These are phyloP conservation scores for Magnaporthiopsis rhizophila DNA, from an alignment of 2,329 filamentous ascomycete genomes.

Conservation along the genomic window DNA sequence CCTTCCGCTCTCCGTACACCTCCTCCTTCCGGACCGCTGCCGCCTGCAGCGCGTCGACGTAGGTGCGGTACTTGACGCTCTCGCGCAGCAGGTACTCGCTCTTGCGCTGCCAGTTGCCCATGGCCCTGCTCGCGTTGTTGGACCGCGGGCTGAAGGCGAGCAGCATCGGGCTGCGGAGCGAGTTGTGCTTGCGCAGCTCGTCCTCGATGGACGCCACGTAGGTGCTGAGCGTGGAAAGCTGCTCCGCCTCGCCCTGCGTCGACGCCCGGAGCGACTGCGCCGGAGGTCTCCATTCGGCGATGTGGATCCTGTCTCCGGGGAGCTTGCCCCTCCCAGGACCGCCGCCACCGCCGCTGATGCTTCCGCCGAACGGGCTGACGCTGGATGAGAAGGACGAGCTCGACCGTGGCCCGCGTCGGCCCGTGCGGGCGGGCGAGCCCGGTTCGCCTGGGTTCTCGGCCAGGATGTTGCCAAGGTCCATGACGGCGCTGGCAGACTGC, in stretches of 20 bases:
- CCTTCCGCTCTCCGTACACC: conserved; percentile 53
- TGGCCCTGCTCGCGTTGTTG: conserved; percentile 71
- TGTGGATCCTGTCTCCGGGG: conserved; percentile 74
- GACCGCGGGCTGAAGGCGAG: conserved; percentile 83
- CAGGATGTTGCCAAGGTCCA: neutral
- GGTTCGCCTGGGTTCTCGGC: conserved; percentile 20
- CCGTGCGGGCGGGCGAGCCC: conserved; percentile 15
- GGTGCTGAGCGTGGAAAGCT: conserved; percentile 62
- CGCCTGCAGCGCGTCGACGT: conserved; percentile 74
- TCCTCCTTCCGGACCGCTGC: conserved; percentile 63
- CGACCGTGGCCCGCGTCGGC: neutral
- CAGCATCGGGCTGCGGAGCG: conserved; percentile 77
- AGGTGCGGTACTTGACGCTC: conserved; percentile 94
- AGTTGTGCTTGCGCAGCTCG: conserved; percentile 81
- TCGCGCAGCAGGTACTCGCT: conserved; percentile 84
- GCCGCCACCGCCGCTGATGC: conserved; percentile 5
- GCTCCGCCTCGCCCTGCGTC: conserved; percentile 68
- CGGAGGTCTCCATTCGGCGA: conserved; percentile 84
- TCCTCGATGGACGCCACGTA: conserved; percentile 84
- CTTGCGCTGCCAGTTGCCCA: conserved; percentile 97
- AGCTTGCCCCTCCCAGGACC: conserved; percentile 39
- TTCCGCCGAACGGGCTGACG: conserved; percentile 2
- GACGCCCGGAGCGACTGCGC: conserved; percentile 85
- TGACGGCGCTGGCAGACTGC: neutral
- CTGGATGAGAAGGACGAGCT: neutral